These are phyloP conservation scores for Monascus ruber DNA, from an alignment of 2,329 filamentous ascomycete genomes.

Conservation along the genomic window DNA sequence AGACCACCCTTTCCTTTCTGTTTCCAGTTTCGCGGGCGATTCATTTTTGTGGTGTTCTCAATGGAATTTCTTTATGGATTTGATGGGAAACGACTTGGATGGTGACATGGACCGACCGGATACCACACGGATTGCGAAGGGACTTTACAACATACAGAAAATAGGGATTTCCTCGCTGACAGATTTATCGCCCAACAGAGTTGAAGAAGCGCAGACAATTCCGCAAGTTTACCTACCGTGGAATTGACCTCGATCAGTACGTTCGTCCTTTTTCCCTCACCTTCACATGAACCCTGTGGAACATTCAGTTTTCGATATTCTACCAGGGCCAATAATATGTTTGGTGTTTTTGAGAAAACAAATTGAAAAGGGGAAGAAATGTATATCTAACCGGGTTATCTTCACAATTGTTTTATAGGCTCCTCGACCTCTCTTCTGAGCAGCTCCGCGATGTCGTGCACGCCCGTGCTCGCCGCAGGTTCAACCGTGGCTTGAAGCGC, in stretches of 20 bases:
- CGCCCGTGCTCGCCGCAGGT: conserved; percentile 93
- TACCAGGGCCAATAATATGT: no score
- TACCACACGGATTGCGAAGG: conserved; percentile 1
- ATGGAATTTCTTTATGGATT: not conserved
- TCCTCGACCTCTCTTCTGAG: conserved; percentile 96
- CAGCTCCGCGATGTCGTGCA: conserved; percentile 99
- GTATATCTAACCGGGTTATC: conserved; percentile 19
- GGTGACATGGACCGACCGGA: conserved; percentile 9
- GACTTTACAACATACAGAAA: not conserved
- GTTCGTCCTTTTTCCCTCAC: conserved; percentile 27
- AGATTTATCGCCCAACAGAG: conserved; percentile 46
- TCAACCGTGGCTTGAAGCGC: conserved; percentile 99
- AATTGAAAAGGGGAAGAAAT: conserved; percentile 8
- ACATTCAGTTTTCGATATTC: no score
- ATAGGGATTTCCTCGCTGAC: conserved; percentile 17
- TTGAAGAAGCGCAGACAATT: conserved; percentile 99
- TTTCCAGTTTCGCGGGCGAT: no score
- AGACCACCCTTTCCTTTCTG: no score
- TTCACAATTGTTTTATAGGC: conserved; percentile 46
- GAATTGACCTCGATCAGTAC: conserved; percentile 98
- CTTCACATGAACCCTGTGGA: no score
- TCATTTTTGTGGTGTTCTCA: not conserved
- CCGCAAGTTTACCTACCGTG: conserved; percentile 99
- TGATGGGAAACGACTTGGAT: conserved; percentile 4
- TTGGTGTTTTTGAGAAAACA: not conserved